A percentile compares a stretch with the other conserved stretches of the same genome.
phyloP scores from a whole-genome alignment of 129 eudicot genomes.

The Chrysanthemum seticuspe region DNA sequence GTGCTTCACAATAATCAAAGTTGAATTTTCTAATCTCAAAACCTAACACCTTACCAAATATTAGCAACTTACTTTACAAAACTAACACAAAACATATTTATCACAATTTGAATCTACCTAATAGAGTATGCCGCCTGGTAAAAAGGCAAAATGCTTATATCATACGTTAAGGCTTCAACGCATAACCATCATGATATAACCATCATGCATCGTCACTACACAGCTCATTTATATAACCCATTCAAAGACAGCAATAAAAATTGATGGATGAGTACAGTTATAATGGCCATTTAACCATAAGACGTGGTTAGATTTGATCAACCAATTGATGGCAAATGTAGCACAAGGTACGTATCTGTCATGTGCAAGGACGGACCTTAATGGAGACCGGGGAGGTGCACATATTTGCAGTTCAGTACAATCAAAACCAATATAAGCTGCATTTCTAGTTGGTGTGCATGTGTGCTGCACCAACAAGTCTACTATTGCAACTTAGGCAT shows the following conservation, averaged over 20 bases:
- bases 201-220: conserved; percentile 1
- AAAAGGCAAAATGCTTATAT: no score
- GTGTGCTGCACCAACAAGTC: not conserved
- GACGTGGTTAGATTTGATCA: conserved; percentile 1
- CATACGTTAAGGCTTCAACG: no score
- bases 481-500: not conserved
- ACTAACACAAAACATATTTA: no score
- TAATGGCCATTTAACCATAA: not conserved
- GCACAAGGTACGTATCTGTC: not conserved
- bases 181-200: no score
- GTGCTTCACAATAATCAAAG: no score
- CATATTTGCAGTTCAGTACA: not conserved
- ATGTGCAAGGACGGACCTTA: no score
- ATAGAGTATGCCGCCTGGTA: no score
- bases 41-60: no score
- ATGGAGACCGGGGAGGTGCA: no score
- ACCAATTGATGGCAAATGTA: conserved; percentile 2
- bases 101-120: no score
- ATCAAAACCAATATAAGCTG: conserved; percentile 12
- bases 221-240: not conserved
- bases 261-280: not conserved
- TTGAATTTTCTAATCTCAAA: no score
- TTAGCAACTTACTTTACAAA: no score
- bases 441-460: not conserved
- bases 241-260: not conserved